Conservation (phyloP, 106 monocot genomes). For the Hemerocallis citrina region DNA sequence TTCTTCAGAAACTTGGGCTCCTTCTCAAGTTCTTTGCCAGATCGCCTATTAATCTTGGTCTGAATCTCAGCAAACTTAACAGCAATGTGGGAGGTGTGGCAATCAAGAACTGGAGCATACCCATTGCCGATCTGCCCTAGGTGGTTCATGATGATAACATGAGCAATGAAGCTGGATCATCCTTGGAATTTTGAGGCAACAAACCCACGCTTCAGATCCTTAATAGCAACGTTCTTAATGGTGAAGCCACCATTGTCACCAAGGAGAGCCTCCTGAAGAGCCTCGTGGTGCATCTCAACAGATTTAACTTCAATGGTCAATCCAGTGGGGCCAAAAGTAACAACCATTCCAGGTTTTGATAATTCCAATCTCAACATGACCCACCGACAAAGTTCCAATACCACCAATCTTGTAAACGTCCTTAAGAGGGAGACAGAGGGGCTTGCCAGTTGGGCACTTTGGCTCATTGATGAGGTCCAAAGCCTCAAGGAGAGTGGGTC, state of each 20-base stretch:
- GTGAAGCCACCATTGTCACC: slow-evolving; percentile 19
- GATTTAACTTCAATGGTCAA: slow-evolving; percentile 16
- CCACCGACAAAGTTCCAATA: slow-evolving; percentile 16
- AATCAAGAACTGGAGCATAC: slow-evolving; percentile 8
- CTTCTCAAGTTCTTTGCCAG: slow-evolving; percentile 10
- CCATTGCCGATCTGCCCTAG: slow-evolving; percentile 7
- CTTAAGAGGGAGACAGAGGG: slow-evolving; percentile 17
- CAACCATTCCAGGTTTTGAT: slow-evolving; percentile 18
- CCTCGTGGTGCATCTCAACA: slow-evolving; percentile 22
- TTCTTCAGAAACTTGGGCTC: slow-evolving; percentile 21
- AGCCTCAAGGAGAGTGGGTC: slow-evolving; percentile 17
- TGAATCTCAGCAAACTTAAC: slow-evolving; percentile 10
- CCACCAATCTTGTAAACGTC: slow-evolving; percentile 22
- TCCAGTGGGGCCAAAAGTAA: slow-evolving; percentile 14
- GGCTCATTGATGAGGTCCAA: slow-evolving; percentile 17
- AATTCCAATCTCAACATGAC: slow-evolving; percentile 14
- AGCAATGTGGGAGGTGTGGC: slow-evolving; percentile 10
- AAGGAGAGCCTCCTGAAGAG: slow-evolving; percentile 12
- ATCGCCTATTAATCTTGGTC: slow-evolving; percentile 10
- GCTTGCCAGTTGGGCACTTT: slow-evolving; percentile 15
- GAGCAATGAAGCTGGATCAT: slow-evolving; percentile 16
- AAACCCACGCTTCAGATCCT: slow-evolving; percentile 15
- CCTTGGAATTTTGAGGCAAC: slow-evolving; percentile 18
- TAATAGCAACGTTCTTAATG: slow-evolving; percentile 18
- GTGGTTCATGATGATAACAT: slow-evolving; percentile 26